Evolutionary conservation across 2,329 filamentous ascomycete species (phyloP).

Genomic region (Exophiala bonariae): DNA sequence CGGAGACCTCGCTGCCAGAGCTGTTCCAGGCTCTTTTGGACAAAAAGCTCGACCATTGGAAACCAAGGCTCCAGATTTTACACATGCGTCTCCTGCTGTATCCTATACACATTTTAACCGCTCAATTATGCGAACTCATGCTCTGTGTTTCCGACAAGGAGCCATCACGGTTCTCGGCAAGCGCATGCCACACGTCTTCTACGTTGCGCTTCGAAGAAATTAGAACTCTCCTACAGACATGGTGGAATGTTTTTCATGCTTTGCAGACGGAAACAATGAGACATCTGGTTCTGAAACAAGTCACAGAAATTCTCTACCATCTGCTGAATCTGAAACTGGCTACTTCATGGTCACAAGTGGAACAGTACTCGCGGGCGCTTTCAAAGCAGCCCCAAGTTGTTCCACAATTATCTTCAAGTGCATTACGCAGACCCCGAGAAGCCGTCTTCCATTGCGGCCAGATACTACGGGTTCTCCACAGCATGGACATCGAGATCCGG

Average conservation of each 20-base stretch:
- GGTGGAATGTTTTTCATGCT: neutral
- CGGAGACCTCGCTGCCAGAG: slow-evolving; percentile 1
- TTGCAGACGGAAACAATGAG: neutral
- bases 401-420: neutral
- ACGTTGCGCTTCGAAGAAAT: slow-evolving; percentile 1
- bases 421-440: neutral
- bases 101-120: neutral
- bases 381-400: neutral
- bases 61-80: neutral
- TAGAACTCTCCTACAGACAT: slow-evolving; percentile 3
- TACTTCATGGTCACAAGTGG: slow-evolving; percentile 4
- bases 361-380: neutral
- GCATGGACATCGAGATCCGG: slow-evolving; percentile 2
- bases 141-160: neutral
- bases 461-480: neutral
- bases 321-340: slow-evolving; percentile 6
- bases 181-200: neutral
- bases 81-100: slow-evolving; percentile 3
- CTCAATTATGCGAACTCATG: neutral
- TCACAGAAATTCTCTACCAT: slow-evolving; percentile 5
- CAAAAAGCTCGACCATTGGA: slow-evolving; percentile 4
- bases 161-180: neutral
- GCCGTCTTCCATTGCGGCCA: slow-evolving; percentile 10
- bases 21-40: slow-evolving; percentile 2
- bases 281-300: neutral